Percentiles rank a stretch among this genome's conserved stretches.
These are phyloP conservation scores for Ceratocystis variospora DNA, from an alignment of 2,329 filamentous ascomycete species.

Conservation along the genomic window DNA sequence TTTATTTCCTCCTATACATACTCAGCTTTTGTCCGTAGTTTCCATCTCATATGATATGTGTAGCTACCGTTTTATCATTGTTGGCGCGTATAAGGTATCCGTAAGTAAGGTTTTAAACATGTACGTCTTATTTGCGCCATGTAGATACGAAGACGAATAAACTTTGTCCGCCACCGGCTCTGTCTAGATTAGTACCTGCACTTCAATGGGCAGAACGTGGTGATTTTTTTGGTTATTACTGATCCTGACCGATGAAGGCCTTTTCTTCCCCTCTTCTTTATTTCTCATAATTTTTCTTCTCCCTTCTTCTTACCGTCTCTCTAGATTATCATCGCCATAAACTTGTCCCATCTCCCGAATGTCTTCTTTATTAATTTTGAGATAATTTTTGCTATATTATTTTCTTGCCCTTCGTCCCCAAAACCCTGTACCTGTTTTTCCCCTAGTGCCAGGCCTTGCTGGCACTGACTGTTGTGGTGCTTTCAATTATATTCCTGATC, in stretches of 20 bases:
- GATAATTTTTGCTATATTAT: background rate
- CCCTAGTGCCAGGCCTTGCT: background rate
- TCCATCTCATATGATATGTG: too few relatives aligned
- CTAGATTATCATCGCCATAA: constrained; percentile 10
- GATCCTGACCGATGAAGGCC: background rate
- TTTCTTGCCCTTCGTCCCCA: background rate
- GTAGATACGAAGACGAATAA: too few relatives aligned
- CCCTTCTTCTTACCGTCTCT: constrained; percentile 7
- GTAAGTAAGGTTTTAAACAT: too few relatives aligned
- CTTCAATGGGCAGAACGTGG: background rate
- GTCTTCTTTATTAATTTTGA: constrained; percentile 18
- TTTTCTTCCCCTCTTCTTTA: constrained; percentile 8
- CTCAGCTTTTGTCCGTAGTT: too few relatives aligned
- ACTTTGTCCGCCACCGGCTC: background rate
- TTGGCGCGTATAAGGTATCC: too few relatives aligned
- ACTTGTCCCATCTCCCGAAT: background rate
- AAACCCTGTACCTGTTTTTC: background rate
- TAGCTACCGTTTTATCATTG: too few relatives aligned
- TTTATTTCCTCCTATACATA: too few relatives aligned
- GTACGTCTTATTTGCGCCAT: too few relatives aligned
- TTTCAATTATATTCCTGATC: background rate
- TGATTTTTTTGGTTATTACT: background rate
- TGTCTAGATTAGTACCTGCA: background rate
- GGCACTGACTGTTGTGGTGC: background rate
- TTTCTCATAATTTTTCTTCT: constrained; percentile 11